A percentile compares a stretch with the other conserved stretches of the same genome.
phyloP scores from a whole-genome alignment of 495 filamentous ascomycete species.

The Lophium mytilinum region DNA sequence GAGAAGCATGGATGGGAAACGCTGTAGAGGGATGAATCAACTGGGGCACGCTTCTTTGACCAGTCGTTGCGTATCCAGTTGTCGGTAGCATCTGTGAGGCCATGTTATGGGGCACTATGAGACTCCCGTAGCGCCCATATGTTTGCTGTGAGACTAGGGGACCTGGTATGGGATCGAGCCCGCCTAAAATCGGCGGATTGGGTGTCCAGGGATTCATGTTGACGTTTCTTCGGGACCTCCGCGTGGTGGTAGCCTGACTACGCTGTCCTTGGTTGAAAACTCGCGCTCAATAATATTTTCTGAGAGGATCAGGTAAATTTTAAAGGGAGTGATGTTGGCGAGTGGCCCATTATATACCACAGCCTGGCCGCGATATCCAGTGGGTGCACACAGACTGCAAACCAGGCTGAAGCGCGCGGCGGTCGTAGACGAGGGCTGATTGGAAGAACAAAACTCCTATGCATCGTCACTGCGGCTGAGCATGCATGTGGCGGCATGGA shows the following conservation, averaged over 20 bases:
- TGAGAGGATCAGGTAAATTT: background rate
- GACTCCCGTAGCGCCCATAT: background rate
- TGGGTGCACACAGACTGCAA: too few species aligned
- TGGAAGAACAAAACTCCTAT: too few species aligned
- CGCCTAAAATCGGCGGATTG: background rate
- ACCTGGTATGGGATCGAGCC: background rate
- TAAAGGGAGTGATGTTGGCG: background rate
- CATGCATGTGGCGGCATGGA: too few species aligned
- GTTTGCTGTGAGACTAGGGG: background rate
- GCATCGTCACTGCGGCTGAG: too few species aligned
- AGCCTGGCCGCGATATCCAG: too few species aligned
- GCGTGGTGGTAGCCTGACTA: background rate
- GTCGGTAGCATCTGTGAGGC: conserved; percentile 2
- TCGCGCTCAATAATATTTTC: background rate
- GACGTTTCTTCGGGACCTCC: background rate
- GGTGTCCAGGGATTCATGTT: background rate
- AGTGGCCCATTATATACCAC: background rate
- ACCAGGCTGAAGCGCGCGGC: too few species aligned
- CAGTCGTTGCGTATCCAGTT: background rate
- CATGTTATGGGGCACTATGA: background rate
- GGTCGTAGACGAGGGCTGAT: too few species aligned
- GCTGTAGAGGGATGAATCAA: conserved; percentile 1
- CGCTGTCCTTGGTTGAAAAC: background rate
- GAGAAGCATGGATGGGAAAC: background rate
- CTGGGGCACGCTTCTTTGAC: background rate